Evolutionary conservation across 768 basidiomycete species (phyloP), one percentile per base, ranked within the genome.

Genomic region (Psilocybe cubensis): DNA sequence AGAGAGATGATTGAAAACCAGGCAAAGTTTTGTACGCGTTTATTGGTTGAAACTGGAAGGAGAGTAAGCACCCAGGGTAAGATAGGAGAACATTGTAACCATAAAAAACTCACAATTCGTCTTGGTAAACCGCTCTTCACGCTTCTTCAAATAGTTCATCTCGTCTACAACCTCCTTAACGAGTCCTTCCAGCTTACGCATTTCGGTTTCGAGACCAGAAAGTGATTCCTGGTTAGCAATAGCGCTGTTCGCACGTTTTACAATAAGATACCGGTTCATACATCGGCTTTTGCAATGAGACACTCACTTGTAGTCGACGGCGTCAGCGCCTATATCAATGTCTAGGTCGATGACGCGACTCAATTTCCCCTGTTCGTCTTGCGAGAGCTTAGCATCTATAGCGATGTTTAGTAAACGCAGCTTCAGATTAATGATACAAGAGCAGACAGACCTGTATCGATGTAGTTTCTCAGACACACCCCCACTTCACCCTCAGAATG

Each of bases 191-290:
- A 99, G 80, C 68, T 98, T 98, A 38, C 95, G 86, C 96, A 98
- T 98, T 73, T 98, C 97, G 0, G 94, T 96, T 75, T 99, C 97
- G 18, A 99, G 84, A 0, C 91, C 91, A 5, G 94, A 97, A 0
- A 98, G 79, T 0, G 93, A 95, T 71, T 99, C 97, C 71, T 98
- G 96, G 75, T 97, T 98, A 9, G 97, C 97, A 71, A 98, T 99
- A 23, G 97, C 97, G 66, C 95, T 97, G 67, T 1, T 3, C 41
- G 57, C 47, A 20, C 38, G 28, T 17, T 45, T 57, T 27, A 59
- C 43, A 54, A 38, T 45, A 33, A 5, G 12, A 14, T n/a, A 42
- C 10, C 6, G 12, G 46, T 5, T 24, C 21, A 33, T n/a, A n/a
- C 5, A n/a, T n/a, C 35, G 12, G 12, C 2, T 2, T 38, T 17